Evolutionary conservation across 179 eudicot genomes (phyloP).

Genomic region (Heliamphora ciliata): DNA sequence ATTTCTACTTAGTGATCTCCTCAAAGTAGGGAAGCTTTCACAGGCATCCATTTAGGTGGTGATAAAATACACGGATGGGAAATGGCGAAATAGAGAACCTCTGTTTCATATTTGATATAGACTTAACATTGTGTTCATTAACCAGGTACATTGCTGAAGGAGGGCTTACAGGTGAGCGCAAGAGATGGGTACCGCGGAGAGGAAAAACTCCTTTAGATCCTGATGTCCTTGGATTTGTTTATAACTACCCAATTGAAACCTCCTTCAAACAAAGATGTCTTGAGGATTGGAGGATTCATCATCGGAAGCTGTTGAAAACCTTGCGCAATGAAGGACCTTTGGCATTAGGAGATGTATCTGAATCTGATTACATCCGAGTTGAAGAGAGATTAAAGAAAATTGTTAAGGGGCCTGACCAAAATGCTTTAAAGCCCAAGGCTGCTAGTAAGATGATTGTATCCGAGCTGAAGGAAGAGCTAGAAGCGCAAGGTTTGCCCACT

Average conservation of each 20-base stretch:
- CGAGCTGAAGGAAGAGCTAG: conserved; percentile 87
- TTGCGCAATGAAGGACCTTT: conserved; percentile 73
- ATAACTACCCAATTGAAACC: conserved; percentile 75
- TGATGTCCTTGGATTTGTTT: conserved; percentile 72
- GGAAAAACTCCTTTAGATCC: conserved; percentile 96
- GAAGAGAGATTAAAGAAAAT: conserved; percentile 78
- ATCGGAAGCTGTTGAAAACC: conserved; percentile 64
- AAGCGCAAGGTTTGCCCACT: conserved; percentile 91
- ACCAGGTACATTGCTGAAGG: conserved; percentile 85
- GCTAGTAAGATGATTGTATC: conserved; percentile 97
- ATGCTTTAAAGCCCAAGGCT: conserved; percentile 81
- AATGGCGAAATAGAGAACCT: no score
- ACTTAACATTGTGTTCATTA: background rate
- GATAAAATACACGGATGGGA: no score
- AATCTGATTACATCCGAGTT: conserved; percentile 71
- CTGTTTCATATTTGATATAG: no score
- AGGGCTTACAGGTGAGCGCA: conserved; percentile 94
- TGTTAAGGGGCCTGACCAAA: conserved; percentile 77
- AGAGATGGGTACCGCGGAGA: conserved; percentile 96
- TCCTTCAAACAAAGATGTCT: conserved; percentile 89
- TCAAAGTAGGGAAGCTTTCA: no score
- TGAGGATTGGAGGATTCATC: conserved; percentile 67
- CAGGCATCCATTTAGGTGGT: no score
- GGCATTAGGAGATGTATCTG: conserved; percentile 62
- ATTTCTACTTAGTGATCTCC: no score